A percentile compares a stretch with the other conserved stretches of the same genome.
Evolutionary conservation across 768 basidiomycete genomes (phyloP).

Genomic region (Erythrobasidium yunnanense): DNA sequence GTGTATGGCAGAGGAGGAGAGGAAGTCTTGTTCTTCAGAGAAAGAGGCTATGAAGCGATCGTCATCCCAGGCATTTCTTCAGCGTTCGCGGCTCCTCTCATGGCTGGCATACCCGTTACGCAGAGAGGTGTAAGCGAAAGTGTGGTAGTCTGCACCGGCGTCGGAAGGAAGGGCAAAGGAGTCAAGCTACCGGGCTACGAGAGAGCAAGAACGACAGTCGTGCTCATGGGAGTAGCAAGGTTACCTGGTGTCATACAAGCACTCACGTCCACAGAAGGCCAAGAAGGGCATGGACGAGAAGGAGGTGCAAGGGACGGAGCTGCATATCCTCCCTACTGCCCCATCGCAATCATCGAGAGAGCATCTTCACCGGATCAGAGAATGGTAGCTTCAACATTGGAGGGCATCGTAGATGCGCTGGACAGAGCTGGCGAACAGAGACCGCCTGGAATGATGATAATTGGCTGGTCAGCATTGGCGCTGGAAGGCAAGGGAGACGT

Average conservation of each 20-base stretch:
- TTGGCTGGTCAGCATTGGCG: conserved; percentile 81
- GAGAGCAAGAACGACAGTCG: conserved; percentile 63
- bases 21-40: conserved; percentile 83
- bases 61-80: conserved; percentile 84
- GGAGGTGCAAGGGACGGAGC: conserved; percentile 47
- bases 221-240: conserved; percentile 92
- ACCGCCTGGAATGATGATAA: conserved; percentile 89
- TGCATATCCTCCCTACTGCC: conserved; percentile 62
- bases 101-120: conserved; percentile 85
- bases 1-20: conserved; percentile 91
- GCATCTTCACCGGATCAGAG: conserved; percentile 91
- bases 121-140: conserved; percentile 88
- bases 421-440: conserved; percentile 70
- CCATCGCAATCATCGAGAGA: conserved; percentile 87
- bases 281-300: conserved; percentile 31
- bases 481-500: conserved; percentile 64
- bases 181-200: conserved; percentile 81
- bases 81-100: conserved; percentile 75
- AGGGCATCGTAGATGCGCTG: conserved; percentile 58
- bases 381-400: conserved; percentile 64
- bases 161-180: conserved; percentile 70
- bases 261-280: conserved; percentile 42
- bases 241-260: conserved; percentile 60
- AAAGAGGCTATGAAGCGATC: conserved; percentile 68
- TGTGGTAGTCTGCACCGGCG: conserved; percentile 83